These are phyloP conservation scores for Globisporangium yorkense DNA, from an alignment of 352 stramenopile species.

Conservation along the genomic window DNA sequence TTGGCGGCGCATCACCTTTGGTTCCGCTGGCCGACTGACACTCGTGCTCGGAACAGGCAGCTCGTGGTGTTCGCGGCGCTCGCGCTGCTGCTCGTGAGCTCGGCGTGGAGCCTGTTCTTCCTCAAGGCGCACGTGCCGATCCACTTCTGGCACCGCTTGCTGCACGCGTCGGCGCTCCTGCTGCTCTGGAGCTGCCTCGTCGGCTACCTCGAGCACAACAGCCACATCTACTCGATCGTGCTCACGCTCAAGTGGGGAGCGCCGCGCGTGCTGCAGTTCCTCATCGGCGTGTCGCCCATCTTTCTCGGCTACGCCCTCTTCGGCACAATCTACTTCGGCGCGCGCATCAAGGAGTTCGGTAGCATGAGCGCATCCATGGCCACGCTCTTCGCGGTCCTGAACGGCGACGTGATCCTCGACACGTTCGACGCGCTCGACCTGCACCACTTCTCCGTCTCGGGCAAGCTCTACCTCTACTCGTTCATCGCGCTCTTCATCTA, in stretches of 20 bases:
- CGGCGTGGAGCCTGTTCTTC: slow-evolving; percentile 64
- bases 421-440: slow-evolving; percentile 83
- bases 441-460: slow-evolving; percentile 56
- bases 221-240: slow-evolving; percentile 87
- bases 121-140: slow-evolving; percentile 72
- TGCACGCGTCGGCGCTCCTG: slow-evolving; percentile 63
- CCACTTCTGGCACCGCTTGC: slow-evolving; percentile 61
- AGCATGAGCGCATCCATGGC: slow-evolving; percentile 59
- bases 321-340: slow-evolving; percentile 86
- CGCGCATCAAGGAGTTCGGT: slow-evolving; percentile 71
- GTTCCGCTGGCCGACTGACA: slow-evolving; percentile 1
- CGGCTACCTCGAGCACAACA: slow-evolving; percentile 86
- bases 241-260: slow-evolving; percentile 79
- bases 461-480: slow-evolving; percentile 81
- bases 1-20: not conserved
- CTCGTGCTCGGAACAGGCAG: slow-evolving; percentile 26
- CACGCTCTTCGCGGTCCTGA: slow-evolving; percentile 87
- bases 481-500: slow-evolving; percentile 93
- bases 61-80: slow-evolving; percentile 49
- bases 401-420: slow-evolving; percentile 89
- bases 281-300: slow-evolving; percentile 84
- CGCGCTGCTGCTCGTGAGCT: slow-evolving; percentile 49
- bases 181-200: slow-evolving; percentile 82
- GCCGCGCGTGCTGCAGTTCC: slow-evolving; percentile 81
- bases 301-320: slow-evolving; percentile 88